Evolutionary conservation across 495 filamentous ascomycete genomes (phyloP).

Genomic region (Amniculicola lignicola): DNA sequence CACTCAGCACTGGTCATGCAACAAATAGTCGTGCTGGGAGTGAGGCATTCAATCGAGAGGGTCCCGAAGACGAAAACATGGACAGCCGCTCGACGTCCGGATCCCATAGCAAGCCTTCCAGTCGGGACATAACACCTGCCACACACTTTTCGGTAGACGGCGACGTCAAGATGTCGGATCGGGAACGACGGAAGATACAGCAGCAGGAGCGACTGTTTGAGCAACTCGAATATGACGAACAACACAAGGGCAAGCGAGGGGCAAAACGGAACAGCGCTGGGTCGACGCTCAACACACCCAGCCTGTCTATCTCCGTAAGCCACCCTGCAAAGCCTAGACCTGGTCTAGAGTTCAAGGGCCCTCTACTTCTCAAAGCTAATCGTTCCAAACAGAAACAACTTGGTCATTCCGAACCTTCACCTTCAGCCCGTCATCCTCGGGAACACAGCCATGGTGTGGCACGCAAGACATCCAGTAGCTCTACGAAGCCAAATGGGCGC

Average conservation of each 20-base stretch:
- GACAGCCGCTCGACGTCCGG: conserved; percentile 69
- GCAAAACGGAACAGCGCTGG: conserved; percentile 62
- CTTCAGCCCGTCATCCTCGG: conserved; percentile 16
- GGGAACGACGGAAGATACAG: conserved; percentile 83
- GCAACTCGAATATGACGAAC: conserved; percentile 60
- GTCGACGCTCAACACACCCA: conserved; percentile 45
- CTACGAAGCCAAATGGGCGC: conserved; percentile 16
- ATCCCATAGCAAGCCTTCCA: conserved; percentile 64
- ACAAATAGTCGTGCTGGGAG: conserved; percentile 79
- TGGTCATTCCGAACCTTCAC: conserved; percentile 33
- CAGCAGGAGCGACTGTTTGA: conserved; percentile 75
- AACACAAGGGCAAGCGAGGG: conserved; percentile 54
- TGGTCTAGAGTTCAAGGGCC: conserved; percentile 2
- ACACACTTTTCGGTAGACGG: conserved; percentile 53
- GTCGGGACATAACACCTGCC: conserved; percentile 77
- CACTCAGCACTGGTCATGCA: conserved; percentile 63
- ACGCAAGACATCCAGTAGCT: conserved; percentile 24
- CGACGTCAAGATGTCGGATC: conserved; percentile 68
- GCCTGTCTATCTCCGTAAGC: conserved; percentile 36
- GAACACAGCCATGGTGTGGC: conserved; percentile 21
- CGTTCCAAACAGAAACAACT: conserved; percentile 34
- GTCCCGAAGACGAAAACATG: conserved; percentile 52
- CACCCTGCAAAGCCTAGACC: too few species aligned
- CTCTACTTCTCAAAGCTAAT: conserved; percentile 18
- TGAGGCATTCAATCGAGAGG: conserved; percentile 51